A percentile compares a stretch with the other conserved stretches of the same genome.
Evolutionary conservation across 176 grass and related monocot genomes (phyloP).

Genomic region (Musa schizocarpa): DNA sequence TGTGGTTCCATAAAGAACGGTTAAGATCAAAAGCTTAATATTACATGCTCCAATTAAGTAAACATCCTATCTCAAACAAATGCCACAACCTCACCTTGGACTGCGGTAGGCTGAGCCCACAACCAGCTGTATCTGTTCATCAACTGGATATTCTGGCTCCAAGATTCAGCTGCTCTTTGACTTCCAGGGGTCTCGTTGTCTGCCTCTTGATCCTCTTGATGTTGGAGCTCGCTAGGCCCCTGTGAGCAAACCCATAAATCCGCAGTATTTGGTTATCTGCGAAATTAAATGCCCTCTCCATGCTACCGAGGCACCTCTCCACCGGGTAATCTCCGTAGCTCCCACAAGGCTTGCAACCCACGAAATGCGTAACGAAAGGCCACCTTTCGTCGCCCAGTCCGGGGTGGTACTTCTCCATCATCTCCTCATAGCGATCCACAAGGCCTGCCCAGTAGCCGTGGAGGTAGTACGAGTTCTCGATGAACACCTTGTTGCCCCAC

Average conservation of each 20-base stretch:
- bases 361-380: constrained; percentile 76
- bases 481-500: constrained; percentile 55
- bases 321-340: constrained; percentile 34
- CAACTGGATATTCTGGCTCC: constrained; percentile 14
- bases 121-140: neutral
- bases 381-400: constrained; percentile 66
- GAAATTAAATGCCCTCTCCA: constrained; percentile 79
- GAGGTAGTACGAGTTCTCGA: constrained; percentile 68
- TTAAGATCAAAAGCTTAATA: neutral
- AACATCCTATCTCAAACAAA: neutral
- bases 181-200: constrained; percentile 25
- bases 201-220: constrained; percentile 23
- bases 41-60: neutral
- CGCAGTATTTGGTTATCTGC: constrained; percentile 65
- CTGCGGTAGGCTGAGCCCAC: neutral
- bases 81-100: neutral
- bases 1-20: neutral
- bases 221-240: constrained; percentile 23
- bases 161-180: constrained; percentile 31
- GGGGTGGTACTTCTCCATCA: constrained; percentile 56
- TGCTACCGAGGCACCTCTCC: constrained; percentile 37
- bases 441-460: constrained; percentile 46
- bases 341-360: constrained; percentile 40
- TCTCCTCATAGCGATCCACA: constrained; percentile 49
- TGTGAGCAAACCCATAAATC: constrained; percentile 44